A percentile compares a stretch with the other conserved stretches of the same genome.
phyloP scores from a whole-genome alignment of 225 moss, liverwort and hornwort species.

The Antitrichia curtipendula region DNA sequence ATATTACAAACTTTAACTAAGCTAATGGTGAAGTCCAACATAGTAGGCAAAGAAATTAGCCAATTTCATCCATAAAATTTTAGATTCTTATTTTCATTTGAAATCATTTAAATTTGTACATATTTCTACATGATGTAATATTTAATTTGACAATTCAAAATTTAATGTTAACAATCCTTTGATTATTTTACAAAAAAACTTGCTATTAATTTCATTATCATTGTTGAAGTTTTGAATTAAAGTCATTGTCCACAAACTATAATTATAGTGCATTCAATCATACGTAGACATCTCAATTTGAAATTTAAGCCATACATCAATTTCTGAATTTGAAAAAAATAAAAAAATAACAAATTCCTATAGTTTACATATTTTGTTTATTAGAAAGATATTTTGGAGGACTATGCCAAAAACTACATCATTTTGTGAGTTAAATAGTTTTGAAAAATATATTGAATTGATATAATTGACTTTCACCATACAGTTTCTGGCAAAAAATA shows the following conservation, averaged over 20 bases:
- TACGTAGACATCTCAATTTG: neutral
- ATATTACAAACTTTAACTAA: neutral
- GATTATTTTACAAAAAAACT: neutral
- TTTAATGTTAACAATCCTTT: neutral
- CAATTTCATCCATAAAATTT: neutral
- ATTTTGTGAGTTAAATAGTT: neutral
- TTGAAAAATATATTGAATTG: neutral
- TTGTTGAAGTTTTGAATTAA: neutral
- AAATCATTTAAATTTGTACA: neutral
- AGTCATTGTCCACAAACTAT: fast-evolving
- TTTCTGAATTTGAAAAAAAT: too few species aligned
- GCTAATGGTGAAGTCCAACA: too few species aligned
- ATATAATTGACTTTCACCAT: neutral
- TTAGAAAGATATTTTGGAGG: neutral
- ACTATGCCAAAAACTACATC: neutral
- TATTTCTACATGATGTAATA: neutral
- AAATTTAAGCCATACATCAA: too few species aligned
- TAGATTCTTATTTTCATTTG: neutral
- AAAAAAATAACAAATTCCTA: too few species aligned
- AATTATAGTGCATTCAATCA: neutral
- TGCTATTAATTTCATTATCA: neutral
- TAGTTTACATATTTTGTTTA: neutral
- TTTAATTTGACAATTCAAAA: neutral
- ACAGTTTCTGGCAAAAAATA: neutral
- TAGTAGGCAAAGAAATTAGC: neutral